Evolutionary conservation across 805 yeast genomes (phyloP).

Genomic region (Candida glaebosa): DNA sequence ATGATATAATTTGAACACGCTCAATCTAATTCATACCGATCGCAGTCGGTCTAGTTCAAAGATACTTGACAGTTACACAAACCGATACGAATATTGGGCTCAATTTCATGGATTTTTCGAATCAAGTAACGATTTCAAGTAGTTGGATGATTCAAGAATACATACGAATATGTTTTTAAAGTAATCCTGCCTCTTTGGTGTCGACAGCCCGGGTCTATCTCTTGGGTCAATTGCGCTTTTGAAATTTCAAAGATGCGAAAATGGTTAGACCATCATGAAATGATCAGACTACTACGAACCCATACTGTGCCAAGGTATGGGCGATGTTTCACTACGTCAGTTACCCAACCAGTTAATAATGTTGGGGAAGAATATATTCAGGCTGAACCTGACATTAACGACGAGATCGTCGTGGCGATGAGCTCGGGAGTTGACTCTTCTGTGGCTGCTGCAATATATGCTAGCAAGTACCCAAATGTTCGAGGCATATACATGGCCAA

Average conservation of each 20-base stretch:
- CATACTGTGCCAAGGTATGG: background rate
- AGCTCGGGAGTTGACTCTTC: constrained; percentile 97
- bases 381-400: constrained; percentile 45
- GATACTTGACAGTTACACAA: no score
- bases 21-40: no score
- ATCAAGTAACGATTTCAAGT: no score
- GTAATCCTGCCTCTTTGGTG: no score
- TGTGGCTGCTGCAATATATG: constrained; percentile 70
- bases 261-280: background rate
- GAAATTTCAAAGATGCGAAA: background rate
- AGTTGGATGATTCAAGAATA: no score
- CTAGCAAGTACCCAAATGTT: constrained; percentile 56
- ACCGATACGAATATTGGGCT: no score
- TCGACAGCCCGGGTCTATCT: no score
- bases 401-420: constrained; percentile 81
- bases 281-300: background rate
- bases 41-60: no score
- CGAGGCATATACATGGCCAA: constrained; percentile 91
- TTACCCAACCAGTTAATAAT: constrained; percentile 1
- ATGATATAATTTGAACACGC: no score
- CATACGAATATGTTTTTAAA: no score
- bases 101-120: no score
- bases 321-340: background rate
- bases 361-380: constrained; percentile 25
- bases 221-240: no score